A percentile compares a stretch with the other conserved stretches of the same genome.
These are phyloP conservation scores for Prunus fruticosa DNA, from an alignment of 306 rosid genomes.

Conservation along the genomic window DNA sequence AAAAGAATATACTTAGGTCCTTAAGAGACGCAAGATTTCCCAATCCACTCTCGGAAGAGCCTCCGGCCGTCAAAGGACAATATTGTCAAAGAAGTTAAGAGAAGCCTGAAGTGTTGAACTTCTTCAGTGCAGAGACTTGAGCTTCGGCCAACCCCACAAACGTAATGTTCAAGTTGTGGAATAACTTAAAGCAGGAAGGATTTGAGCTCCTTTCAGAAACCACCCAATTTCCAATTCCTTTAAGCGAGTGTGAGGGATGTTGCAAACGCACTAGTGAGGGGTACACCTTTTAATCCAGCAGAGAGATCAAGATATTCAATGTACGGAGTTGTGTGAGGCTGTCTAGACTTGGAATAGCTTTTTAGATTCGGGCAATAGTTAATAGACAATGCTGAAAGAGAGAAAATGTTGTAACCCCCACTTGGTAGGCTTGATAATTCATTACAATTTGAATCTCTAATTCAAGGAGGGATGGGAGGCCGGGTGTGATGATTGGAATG, in stretches of 20 bases:
- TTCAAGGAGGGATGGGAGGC: not conserved
- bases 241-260: not conserved
- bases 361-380: accelerated
- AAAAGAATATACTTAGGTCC: accelerated
- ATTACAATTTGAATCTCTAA: accelerated
- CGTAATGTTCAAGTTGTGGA: not conserved
- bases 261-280: not conserved
- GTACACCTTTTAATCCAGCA: not conserved
- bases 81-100: not conserved
- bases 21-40: not conserved
- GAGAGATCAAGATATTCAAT: accelerated
- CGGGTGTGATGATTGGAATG: not conserved
- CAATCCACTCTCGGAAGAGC: not conserved
- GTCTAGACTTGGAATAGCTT: not conserved
- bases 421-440: not conserved
- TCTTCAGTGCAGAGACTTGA: conserved; percentile 2
- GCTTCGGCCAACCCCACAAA: not conserved
- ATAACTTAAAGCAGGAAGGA: conserved; percentile 2
- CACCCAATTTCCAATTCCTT: not conserved
- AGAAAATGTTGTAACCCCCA: not conserved
- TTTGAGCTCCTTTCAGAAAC: not conserved
- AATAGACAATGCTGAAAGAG: not conserved
- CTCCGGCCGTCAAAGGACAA: not conserved
- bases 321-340: not conserved
- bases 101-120: conserved; percentile 1